phyloP scores from a whole-genome alignment of 106 monocot genomes.

The Allium cepa region DNA sequence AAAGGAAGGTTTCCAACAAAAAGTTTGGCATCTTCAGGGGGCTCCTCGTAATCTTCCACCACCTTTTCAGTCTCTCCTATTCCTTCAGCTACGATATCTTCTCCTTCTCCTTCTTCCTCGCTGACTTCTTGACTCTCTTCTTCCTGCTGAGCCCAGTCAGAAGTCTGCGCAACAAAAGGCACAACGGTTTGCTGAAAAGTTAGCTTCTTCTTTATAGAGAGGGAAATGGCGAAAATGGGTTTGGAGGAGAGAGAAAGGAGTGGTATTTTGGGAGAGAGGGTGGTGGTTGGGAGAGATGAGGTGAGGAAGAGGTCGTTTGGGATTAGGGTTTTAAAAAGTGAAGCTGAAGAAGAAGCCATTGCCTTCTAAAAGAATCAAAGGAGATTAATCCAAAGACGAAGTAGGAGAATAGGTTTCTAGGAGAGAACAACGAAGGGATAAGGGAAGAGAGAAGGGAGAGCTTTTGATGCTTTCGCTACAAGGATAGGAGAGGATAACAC shows the following conservation, averaged over 20 bases:
- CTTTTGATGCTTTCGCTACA: too few relatives aligned
- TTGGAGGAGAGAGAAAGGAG: conserved; percentile 1
- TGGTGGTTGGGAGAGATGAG: neutral
- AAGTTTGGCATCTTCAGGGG: conserved; percentile 86
- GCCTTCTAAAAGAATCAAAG: too few relatives aligned
- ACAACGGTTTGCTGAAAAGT: neutral
- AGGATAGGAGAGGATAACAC: too few relatives aligned
- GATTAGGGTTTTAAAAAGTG: neutral
- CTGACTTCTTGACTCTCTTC: neutral
- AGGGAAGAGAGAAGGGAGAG: too few relatives aligned
- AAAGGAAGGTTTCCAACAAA: conserved; percentile 81
- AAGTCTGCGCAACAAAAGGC: conserved; percentile 43
- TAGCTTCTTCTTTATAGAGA: conserved; percentile 17
- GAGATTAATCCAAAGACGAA: too few relatives aligned
- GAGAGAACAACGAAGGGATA: too few relatives aligned
- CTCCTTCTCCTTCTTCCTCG: conserved; percentile 6
- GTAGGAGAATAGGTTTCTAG: too few relatives aligned
- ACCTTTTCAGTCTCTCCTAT: conserved; percentile 1
- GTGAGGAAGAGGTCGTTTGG: neutral
- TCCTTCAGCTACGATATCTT: conserved; percentile 8
- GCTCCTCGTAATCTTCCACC: conserved; percentile 42
- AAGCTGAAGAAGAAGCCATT: neutral
- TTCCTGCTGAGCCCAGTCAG: conserved; percentile 34
- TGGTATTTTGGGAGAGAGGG: neutral
- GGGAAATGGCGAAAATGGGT: neutral